Evolutionary conservation across 768 basidiomycete genomes (phyloP).

Genomic region (Tylopilus sp.): DNA sequence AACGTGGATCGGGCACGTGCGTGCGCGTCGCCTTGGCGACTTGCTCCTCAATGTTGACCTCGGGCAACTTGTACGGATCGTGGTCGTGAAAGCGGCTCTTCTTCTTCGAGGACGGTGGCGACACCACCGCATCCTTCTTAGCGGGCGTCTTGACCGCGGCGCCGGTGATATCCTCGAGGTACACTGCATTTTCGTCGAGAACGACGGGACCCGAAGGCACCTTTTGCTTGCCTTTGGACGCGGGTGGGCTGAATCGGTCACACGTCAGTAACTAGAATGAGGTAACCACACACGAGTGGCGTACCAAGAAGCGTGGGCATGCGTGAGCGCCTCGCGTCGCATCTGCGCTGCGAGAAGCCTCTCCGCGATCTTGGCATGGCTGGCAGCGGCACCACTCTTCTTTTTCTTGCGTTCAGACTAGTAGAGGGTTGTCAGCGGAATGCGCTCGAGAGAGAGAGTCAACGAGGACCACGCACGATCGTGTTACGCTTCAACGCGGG

Average conservation of each 20-base stretch:
- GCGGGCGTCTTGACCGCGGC: constrained; percentile 52
- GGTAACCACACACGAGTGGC: constrained; percentile 15
- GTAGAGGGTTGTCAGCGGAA: constrained; percentile 4
- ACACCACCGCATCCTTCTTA: constrained; percentile 26
- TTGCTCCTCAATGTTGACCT: constrained; percentile 64
- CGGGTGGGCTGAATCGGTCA: constrained; percentile 16
- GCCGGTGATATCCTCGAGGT: constrained; percentile 80
- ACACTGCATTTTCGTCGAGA: constrained; percentile 74
- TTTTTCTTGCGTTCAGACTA: constrained; percentile 86
- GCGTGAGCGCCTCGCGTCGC: constrained; percentile 81
- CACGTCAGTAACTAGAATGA: neutral
- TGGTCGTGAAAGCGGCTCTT: constrained; percentile 68
- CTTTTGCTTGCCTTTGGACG: constrained; percentile 44
- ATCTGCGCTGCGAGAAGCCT: constrained; percentile 90
- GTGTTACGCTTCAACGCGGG: constrained; percentile 86
- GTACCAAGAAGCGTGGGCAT: constrained; percentile 45
- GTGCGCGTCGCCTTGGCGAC: constrained; percentile 61
- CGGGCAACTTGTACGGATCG: constrained; percentile 93
- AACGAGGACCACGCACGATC: constrained; percentile 62
- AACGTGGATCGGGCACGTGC: constrained; percentile 75
- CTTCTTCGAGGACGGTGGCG: constrained; percentile 51
- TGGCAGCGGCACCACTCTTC: constrained; percentile 86
- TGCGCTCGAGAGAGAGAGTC: too few species aligned
- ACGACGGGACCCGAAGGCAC: constrained; percentile 43
- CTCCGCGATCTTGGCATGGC: constrained; percentile 85